Conservation (phyloP, 441 rosid species). For the Populus hybrid region DNA sequence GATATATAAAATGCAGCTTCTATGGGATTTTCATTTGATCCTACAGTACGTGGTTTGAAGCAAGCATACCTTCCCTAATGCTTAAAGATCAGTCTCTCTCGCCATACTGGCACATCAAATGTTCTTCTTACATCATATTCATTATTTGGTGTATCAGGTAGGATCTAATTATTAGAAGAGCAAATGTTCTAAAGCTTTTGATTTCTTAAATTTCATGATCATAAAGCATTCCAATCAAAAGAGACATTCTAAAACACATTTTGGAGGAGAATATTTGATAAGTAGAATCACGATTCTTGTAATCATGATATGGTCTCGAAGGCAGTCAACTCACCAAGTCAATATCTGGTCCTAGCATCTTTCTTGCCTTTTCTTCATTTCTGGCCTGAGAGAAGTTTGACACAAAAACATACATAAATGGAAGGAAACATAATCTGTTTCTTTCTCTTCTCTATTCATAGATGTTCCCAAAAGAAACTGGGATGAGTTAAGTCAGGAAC, state of each 20-base stretch:
- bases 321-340: conserved; percentile 57
- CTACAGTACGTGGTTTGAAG: background rate
- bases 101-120: background rate
- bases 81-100: conserved; percentile 2
- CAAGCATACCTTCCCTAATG: background rate
- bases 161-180: background rate
- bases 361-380: conserved; percentile 83
- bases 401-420: background rate
- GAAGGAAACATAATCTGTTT: background rate
- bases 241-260: background rate
- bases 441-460: background rate
- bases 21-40: background rate
- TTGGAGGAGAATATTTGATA: background rate
- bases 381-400: conserved; percentile 48
- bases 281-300: background rate
- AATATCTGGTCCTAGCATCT: conserved; percentile 65
- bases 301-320: background rate
- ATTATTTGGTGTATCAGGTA: background rate
- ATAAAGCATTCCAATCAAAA: background rate
- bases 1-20: background rate
- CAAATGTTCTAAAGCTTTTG: background rate
- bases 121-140: background rate
- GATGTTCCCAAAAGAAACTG: background rate
- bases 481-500: background rate
- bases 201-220: background rate